Base-by-base conservation (phyloP, 441 rosid species). In the Pelargonium cotyledonis region DNA sequence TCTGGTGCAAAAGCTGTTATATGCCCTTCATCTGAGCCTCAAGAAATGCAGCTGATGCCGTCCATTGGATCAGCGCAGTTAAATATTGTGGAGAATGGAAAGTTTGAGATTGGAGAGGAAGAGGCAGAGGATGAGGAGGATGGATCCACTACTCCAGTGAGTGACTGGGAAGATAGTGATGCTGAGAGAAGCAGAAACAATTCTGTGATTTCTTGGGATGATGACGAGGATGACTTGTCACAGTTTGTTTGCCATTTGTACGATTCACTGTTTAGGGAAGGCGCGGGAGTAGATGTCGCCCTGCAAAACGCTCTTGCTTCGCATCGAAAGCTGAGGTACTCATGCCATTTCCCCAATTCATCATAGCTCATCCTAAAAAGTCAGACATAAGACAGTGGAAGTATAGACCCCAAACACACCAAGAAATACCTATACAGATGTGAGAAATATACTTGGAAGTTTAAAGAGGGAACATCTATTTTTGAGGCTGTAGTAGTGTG, bases 161-260 rank as follows among this genome's bases (percentile, higher is more conserved):
- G 99, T 78, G 97, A 91, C 79, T 91, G 99, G 99, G 99, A 87
- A 80, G 97, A 94, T 70, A 91, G 90, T 55, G 96, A 94, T 61
- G 71, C 76, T 11, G 97, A 88, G 80, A 86, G 82, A 73, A 72
- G 53, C 4, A 83, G 71, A 16, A 81, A 75, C 1, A 70, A 51
- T 70, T 78, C 70, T 61, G 65, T 68, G 53, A 85, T 86, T 31
- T 79, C 84, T 67, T 85, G 94, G 95, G 92, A 94, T 66, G 90
- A 87, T 0, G 90, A 87, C 23, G 97, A 94, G 75, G 92, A 85
- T 46, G 90, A 89, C 55, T 67, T 94, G 21, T 87, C 94, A 7
- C 84, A 79, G 77, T 91, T 94, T 73, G 78, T 91, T 19, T 86
- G 94, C 65, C 81, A 81, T 62, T 68, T 94, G 65, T 94, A 94